Evolutionary conservation across 441 rosid genomes (phyloP).

Genomic region (Pelargonium fulgidum): DNA sequence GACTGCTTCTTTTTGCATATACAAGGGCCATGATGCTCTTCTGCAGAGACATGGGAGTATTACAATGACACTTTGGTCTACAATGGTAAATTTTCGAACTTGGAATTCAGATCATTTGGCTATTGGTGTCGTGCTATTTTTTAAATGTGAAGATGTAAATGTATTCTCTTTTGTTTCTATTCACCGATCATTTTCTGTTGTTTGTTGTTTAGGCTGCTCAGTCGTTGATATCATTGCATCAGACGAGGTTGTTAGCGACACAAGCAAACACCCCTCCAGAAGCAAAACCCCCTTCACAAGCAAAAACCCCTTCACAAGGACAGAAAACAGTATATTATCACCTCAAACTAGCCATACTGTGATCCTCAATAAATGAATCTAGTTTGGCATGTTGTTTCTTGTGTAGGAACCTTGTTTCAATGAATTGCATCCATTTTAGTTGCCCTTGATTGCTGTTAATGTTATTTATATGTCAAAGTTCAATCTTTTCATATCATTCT

Average conservation of each 20-base stretch:
- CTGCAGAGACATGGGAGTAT: conserved; percentile 34
- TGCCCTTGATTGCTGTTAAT: neutral
- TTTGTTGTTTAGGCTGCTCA: conserved; percentile 40
- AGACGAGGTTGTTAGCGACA: conserved; percentile 44
- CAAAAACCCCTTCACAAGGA: conserved; percentile 40
- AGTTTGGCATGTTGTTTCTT: neutral
- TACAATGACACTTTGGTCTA: conserved; percentile 31
- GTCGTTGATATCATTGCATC: conserved; percentile 32
- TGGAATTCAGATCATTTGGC: conserved; percentile 7
- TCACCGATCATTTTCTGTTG: neutral
- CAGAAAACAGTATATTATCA: conserved; percentile 51
- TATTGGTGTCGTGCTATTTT: neutral
- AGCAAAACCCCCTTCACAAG: too few relatives aligned
- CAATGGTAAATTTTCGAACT: conserved; percentile 34
- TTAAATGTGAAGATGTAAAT: conserved; percentile 10
- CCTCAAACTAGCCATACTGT: conserved; percentile 4
- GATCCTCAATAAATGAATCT: neutral
- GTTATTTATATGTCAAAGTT: conserved; percentile 1
- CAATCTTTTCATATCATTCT: neutral
- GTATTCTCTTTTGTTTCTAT: conserved; percentile 13
- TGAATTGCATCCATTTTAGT: neutral
- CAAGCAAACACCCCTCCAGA: conserved; percentile 39
- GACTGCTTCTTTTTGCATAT: conserved; percentile 33
- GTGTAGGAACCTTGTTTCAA: neutral
- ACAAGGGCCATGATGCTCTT: conserved; percentile 29